These are phyloP conservation scores for Murraya paniculata DNA, from an alignment of 345 rosid genomes.

Conservation along the genomic window DNA sequence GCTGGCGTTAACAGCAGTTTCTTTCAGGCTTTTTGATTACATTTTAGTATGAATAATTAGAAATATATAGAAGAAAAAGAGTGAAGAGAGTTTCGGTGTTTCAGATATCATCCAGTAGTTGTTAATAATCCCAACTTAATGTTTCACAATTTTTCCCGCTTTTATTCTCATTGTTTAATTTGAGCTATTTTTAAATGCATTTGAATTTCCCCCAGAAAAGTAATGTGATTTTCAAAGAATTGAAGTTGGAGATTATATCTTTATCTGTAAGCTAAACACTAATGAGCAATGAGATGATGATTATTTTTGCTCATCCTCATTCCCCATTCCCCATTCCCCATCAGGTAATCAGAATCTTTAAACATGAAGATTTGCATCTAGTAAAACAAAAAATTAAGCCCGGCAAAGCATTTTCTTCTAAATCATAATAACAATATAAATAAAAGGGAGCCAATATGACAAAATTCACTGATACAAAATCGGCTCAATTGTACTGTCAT, in stretches of 20 bases:
- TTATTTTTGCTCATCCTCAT: neutral
- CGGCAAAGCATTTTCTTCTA: neutral
- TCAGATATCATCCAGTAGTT: neutral
- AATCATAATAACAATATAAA: neutral
- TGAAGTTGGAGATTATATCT: neutral
- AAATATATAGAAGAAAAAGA: neutral
- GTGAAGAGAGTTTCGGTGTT: neutral
- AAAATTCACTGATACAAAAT: neutral
- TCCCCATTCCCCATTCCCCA: neutral
- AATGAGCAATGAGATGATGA: neutral
- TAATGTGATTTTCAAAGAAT: neutral
- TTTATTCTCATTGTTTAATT: neutral
- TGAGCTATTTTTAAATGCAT: neutral
- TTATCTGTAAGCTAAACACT: neutral
- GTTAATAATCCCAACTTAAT: neutral
- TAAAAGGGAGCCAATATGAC: neutral
- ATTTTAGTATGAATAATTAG: neutral
- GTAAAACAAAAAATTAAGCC: neutral
- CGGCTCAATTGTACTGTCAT: neutral
- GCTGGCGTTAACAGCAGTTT: slow-evolving; percentile 46
- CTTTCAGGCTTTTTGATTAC: slow-evolving; percentile 24
- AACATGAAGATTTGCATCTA: neutral
- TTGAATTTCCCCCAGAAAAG: neutral
- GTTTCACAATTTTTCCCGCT: neutral
- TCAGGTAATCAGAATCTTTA: neutral